Evolutionary conservation across 148 eudicot species (phyloP).

Genomic region (Drosera capensis): DNA sequence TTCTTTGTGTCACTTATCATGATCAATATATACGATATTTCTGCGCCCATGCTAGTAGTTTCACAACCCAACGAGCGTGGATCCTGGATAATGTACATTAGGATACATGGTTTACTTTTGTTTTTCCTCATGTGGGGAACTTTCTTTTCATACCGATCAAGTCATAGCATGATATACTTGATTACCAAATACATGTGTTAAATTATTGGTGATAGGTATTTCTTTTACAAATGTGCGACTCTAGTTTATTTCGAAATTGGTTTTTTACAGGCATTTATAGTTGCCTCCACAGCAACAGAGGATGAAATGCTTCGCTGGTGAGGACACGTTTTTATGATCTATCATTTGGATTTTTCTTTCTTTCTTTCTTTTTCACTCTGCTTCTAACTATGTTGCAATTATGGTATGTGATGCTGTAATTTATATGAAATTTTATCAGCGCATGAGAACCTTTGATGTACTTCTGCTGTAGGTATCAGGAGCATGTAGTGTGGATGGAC

Average conservation of each 20-base stretch:
- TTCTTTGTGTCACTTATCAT: no score
- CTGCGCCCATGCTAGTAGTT: no score
- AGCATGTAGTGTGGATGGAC: conserved; percentile 92
- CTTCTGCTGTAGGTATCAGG: conserved; percentile 51
- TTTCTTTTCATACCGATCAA: no score
- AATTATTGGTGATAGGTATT: not conserved
- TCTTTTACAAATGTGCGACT: not conserved
- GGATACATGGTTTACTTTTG: no score
- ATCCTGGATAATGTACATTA: no score
- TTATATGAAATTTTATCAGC: not conserved
- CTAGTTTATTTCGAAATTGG: not conserved
- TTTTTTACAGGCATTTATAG: conserved; percentile 70
- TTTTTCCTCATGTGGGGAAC: no score
- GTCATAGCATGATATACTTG: no score
- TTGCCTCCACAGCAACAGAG: conserved; percentile 90
- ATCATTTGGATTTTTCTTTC: not conserved
- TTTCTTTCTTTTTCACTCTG: not conserved
- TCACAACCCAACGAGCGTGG: no score
- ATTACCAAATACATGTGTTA: no score
- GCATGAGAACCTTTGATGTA: not conserved
- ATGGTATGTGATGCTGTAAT: not conserved
- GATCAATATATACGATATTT: no score
- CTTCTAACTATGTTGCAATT: no score
- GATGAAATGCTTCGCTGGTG: conserved; percentile 87
- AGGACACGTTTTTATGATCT: not conserved